These are phyloP conservation scores for Myxozyma mucilagina DNA, from an alignment of 805 yeast species.

Conservation along the genomic window DNA sequence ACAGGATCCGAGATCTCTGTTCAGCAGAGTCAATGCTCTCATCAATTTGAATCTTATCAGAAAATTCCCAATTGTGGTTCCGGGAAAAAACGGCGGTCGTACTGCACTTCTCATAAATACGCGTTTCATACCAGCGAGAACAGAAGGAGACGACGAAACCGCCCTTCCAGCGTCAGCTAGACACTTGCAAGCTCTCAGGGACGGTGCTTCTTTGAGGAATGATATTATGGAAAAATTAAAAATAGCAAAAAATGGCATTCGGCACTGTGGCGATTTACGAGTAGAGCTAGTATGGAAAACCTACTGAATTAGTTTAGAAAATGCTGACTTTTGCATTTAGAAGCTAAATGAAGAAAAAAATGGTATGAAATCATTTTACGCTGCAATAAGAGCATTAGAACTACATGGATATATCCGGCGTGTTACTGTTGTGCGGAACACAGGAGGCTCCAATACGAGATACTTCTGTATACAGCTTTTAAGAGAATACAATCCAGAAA, in stretches of 20 bases:
- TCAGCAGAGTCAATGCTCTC: constrained; percentile 40
- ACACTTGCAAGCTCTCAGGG: constrained; percentile 15
- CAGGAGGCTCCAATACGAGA: constrained; percentile 37
- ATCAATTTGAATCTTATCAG: constrained; percentile 41
- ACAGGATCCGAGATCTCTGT: constrained; percentile 46
- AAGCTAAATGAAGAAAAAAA: constrained; percentile 39
- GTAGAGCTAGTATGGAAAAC: constrained; percentile 38
- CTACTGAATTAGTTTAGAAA: neutral
- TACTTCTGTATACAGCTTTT: constrained; percentile 42
- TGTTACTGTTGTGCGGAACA: constrained; percentile 41
- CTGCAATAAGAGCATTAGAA: constrained; percentile 36
- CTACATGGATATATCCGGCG: constrained; percentile 36
- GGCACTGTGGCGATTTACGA: constrained; percentile 42
- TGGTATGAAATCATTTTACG: constrained; percentile 32
- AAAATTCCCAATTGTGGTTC: constrained; percentile 39
- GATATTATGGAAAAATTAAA: constrained; percentile 37
- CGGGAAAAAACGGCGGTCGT: constrained; percentile 35
- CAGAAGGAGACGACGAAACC: neutral
- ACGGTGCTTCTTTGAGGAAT: constrained; percentile 31
- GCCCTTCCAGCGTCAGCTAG: neutral
- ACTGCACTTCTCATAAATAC: constrained; percentile 39
- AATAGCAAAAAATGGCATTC: constrained; percentile 40
- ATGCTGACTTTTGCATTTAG: neutral
- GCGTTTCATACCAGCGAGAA: constrained; percentile 35
- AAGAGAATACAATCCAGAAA: constrained; percentile 10